Percentiles rank a stretch among this genome's conserved stretches.
These are phyloP conservation scores for Lactarius vividus DNA, from an alignment of 768 basidiomycete genomes.

Conservation along the genomic window DNA sequence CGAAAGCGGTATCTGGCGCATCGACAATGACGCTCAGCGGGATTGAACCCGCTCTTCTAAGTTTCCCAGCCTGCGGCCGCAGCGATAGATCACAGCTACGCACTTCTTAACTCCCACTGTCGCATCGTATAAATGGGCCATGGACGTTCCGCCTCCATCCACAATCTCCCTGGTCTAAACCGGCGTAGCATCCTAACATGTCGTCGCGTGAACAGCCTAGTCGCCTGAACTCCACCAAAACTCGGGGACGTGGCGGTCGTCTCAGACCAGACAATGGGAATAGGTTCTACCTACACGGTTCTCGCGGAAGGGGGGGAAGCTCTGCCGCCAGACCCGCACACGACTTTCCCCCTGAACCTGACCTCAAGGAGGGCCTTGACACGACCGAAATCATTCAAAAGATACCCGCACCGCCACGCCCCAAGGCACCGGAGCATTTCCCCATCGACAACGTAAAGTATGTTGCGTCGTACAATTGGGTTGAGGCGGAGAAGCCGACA, in stretches of 20 bases:
- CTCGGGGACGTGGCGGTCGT: not conserved
- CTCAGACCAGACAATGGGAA: slow-evolving; percentile 10
- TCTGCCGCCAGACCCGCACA: not conserved
- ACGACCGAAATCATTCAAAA: slow-evolving; percentile 8
- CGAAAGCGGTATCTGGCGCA: too few relatives aligned
- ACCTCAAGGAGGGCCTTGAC: slow-evolving; percentile 20
- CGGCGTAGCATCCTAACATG: too few relatives aligned
- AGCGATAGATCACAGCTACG: not conserved
- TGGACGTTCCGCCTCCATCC: not conserved
- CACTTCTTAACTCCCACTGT: not conserved
- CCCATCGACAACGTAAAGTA: slow-evolving; percentile 30
- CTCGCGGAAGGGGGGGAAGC: not conserved
- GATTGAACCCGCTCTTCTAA: not conserved
- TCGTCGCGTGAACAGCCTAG: not conserved
- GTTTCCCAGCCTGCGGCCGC: not conserved
- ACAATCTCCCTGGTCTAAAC: too few relatives aligned
- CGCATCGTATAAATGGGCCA: not conserved
- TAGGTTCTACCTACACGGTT: slow-evolving; percentile 2
- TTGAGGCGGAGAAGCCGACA: slow-evolving; percentile 27
- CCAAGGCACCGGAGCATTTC: not conserved
- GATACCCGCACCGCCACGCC: not conserved
- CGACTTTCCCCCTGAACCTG: slow-evolving; percentile 1
- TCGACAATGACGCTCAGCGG: too few relatives aligned
- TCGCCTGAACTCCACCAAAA: not conserved
- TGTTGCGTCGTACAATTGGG: slow-evolving; percentile 36